These are phyloP conservation scores for Phytophthora lateralis DNA, from an alignment of 352 stramenopile species.

Conservation along the genomic window DNA sequence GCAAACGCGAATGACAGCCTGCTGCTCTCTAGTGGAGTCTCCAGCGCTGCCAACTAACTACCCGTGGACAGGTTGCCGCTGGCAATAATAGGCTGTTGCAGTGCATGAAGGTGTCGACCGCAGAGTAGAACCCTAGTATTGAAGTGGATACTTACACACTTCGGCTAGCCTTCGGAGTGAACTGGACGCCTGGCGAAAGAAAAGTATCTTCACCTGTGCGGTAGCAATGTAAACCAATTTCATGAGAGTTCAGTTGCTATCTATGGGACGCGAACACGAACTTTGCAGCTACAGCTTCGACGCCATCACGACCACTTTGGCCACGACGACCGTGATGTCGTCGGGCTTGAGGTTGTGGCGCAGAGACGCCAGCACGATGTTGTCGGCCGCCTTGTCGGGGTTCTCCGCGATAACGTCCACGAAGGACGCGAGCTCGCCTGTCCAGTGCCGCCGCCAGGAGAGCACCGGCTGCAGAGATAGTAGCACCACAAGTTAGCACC, in stretches of 20 bases:
- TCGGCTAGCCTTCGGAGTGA: too few species aligned
- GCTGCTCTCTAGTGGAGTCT: background rate
- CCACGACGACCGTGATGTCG: conserved; percentile 82
- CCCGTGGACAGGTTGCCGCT: too few species aligned
- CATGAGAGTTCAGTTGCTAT: conserved; percentile 16
- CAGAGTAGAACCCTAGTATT: too few species aligned
- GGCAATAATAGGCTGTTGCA: too few species aligned
- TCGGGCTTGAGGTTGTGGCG: conserved; percentile 87
- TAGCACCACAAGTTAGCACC: conserved; percentile 9
- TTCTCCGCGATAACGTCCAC: conserved; percentile 60
- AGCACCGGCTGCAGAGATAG: conserved; percentile 50
- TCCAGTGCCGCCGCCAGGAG: conserved; percentile 69
- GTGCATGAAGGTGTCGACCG: too few species aligned
- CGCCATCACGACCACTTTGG: conserved; percentile 59
- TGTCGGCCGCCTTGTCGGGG: conserved; percentile 55
- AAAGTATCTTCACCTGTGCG: background rate
- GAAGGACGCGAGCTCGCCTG: conserved; percentile 60
- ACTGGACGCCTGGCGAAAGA: background rate
- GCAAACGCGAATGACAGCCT: background rate
- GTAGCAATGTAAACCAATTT: background rate
- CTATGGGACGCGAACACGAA: conserved; percentile 11
- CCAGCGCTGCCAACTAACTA: too few species aligned
- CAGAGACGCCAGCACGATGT: conserved; percentile 70
- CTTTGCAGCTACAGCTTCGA: conserved; percentile 51
- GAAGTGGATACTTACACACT: too few species aligned